These are phyloP conservation scores for Ustilago curta DNA, from an alignment of 1,284 basidiomycete species.

Conservation along the genomic window DNA sequence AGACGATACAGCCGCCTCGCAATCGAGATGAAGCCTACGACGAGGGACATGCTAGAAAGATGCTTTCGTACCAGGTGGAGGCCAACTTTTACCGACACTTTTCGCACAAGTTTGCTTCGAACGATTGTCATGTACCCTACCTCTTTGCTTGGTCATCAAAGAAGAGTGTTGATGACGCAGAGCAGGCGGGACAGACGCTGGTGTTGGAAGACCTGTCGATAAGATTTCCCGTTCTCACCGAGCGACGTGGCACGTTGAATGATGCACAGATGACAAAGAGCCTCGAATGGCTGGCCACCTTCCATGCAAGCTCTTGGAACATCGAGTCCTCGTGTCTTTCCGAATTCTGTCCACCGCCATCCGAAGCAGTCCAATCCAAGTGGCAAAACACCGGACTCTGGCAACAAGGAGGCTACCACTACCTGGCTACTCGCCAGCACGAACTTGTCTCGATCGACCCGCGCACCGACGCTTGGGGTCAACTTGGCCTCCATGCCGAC, in stretches of 20 bases:
- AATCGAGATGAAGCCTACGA: slow-evolving; percentile 12
- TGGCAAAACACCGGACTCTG: slow-evolving; percentile 41
- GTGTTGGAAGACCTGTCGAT: slow-evolving; percentile 27
- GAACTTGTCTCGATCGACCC: slow-evolving; percentile 35
- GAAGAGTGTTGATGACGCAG: background rate
- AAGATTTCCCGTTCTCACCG: slow-evolving; percentile 21
- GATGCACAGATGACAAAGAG: slow-evolving; percentile 21
- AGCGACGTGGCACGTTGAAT: slow-evolving; percentile 28
- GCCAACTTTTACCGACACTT: slow-evolving; percentile 49
- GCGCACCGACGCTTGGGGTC: slow-evolving; percentile 15
- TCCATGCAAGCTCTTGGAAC: slow-evolving; percentile 36
- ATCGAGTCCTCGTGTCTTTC: slow-evolving; percentile 1
- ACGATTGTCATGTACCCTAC: slow-evolving; percentile 12
- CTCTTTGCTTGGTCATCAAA: slow-evolving; percentile 11
- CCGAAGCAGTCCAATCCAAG: background rate
- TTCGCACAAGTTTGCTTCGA: background rate
- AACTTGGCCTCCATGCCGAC: slow-evolving; percentile 31
- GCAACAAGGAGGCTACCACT: slow-evolving; percentile 52
- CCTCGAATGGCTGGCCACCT: slow-evolving; percentile 40
- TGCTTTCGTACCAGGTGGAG: slow-evolving; percentile 49
- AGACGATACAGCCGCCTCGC: slow-evolving; percentile 28
- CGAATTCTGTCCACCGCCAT: slow-evolving; percentile 25
- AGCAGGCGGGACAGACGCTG: slow-evolving; percentile 11
- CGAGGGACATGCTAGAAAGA: slow-evolving; percentile 48
- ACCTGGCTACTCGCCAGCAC: slow-evolving; percentile 29